Base-by-base conservation (phyloP, 2,329 filamentous ascomycete species). In the Phaeomoniella chlamydospora region DNA sequence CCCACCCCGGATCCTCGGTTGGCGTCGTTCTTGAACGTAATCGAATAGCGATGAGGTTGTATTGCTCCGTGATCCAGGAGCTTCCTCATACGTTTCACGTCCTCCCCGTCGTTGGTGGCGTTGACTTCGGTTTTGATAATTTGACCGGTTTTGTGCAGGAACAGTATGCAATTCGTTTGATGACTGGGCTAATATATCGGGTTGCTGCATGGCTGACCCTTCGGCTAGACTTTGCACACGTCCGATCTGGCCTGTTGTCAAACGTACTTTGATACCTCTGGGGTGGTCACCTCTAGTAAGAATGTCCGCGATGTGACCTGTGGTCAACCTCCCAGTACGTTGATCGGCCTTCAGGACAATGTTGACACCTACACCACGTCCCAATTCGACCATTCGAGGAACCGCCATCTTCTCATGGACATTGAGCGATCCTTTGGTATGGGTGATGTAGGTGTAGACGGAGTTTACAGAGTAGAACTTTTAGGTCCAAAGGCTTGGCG, bases 271-370 rank as follows among this genome's bases (percentile, higher is more conserved):
- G 59, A 87, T 82, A 22, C 82, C 82, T 6, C 79, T 68, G 2
- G 80, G 79, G 48, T 88, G 82, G 45, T 87, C 73, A 16, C 80
- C 79, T 1, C 71, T 64, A 2, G 81, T 87, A 33, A 88, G 63
- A 0, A 87, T 54, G 32, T 84, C 72, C 36, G 68, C 65, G 1
- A 88, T 73, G 4, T 65, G 55, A 15, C 82, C 82, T 31, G 65
- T 61, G 1, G 84, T 80, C 46, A 83, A 75, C 32, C 70, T 68
- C 4, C 81, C 82, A 0, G 80, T 85, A 1, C 70, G 71, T 52
- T 88, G 82, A 54, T 88, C 81, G 41, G 70, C 65, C 49, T 88
- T 88, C 18, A 86, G 65, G 1, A 87, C 65, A 37, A 88, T 82
- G 34, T 76, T 80, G 36, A 87, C 82, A 3, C 50, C 43, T 3